Evolutionary conservation across 2,329 filamentous ascomycete species (phyloP).

Genomic region (Myriosclerotinia duriaeana): DNA sequence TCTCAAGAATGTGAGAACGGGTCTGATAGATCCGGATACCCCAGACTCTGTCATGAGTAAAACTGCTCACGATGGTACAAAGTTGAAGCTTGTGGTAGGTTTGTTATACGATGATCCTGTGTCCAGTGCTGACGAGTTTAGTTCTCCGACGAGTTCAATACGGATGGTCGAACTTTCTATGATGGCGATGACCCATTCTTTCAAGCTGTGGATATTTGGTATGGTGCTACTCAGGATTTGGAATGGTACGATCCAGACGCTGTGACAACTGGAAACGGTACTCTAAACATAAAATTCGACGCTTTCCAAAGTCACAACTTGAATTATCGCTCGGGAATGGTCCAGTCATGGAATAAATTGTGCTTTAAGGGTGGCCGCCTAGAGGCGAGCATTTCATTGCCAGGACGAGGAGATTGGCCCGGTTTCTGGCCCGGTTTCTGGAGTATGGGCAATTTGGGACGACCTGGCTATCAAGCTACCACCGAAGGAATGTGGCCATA

Average conservation of each 20-base stretch:
- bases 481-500: slow-evolving; percentile 75
- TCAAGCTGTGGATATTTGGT: slow-evolving; percentile 68
- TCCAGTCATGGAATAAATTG: slow-evolving; percentile 72
- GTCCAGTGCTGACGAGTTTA: slow-evolving; percentile 35
- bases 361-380: slow-evolving; percentile 71
- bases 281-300: slow-evolving; percentile 64
- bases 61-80: slow-evolving; percentile 57
- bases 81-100: slow-evolving; percentile 60
- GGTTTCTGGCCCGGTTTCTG: slow-evolving; percentile 77
- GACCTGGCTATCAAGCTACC: slow-evolving; percentile 66
- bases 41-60: slow-evolving; percentile 57
- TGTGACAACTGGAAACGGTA: slow-evolving; percentile 60
- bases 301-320: slow-evolving; percentile 63
- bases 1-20: slow-evolving; percentile 58
- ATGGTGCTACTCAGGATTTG: slow-evolving; percentile 68
- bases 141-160: slow-evolving; percentile 73
- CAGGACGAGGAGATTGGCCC: slow-evolving; percentile 62
- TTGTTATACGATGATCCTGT: background rate
- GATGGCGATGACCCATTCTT: slow-evolving; percentile 69
- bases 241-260: slow-evolving; percentile 73
- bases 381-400: slow-evolving; percentile 69
- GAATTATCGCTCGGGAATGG: slow-evolving; percentile 70
- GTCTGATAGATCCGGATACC: slow-evolving; percentile 67
- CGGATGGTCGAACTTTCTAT: slow-evolving; percentile 66
- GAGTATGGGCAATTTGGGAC: slow-evolving; percentile 71